A percentile compares a stretch with the other conserved stretches of the same genome.
These are phyloP conservation scores for Fusarium haematococcum DNA, from an alignment of 2,329 filamentous ascomycete genomes.

Conservation along the genomic window DNA sequence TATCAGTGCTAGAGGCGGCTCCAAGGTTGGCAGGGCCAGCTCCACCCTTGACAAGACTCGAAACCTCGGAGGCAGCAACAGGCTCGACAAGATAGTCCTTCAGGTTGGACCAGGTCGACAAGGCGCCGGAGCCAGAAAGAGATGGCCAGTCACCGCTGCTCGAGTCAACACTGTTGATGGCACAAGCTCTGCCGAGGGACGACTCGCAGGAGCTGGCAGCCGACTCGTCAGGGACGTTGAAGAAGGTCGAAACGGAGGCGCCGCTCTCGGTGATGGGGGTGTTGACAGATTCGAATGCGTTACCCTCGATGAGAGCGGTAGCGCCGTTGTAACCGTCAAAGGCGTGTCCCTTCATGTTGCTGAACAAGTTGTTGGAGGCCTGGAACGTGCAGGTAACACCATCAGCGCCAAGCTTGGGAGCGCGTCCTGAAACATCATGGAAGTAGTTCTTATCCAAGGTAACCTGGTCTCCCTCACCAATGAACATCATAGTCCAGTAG, in stretches of 20 bases:
- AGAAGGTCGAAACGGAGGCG: slow-evolving; percentile 32
- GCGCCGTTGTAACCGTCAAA: slow-evolving; percentile 60
- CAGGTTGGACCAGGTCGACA: slow-evolving; percentile 6
- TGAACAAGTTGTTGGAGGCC: slow-evolving; percentile 45
- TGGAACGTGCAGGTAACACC: slow-evolving; percentile 39
- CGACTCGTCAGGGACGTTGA: slow-evolving; percentile 29
- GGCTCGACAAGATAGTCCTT: slow-evolving; percentile 41
- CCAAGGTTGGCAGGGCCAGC: slow-evolving; percentile 43
- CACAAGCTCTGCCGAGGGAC: slow-evolving; percentile 39
- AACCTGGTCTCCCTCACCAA: slow-evolving; percentile 43
- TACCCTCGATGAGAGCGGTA: slow-evolving; percentile 43
- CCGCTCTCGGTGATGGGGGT: slow-evolving; percentile 50
- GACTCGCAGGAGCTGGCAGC: slow-evolving; percentile 34
- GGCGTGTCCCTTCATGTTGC: slow-evolving; percentile 55
- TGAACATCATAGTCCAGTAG: slow-evolving; percentile 50
- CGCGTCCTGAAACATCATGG: slow-evolving; percentile 44
- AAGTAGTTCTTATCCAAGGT: slow-evolving; percentile 45
- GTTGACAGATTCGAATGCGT: slow-evolving; percentile 44
- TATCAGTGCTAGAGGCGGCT: slow-evolving; percentile 9
- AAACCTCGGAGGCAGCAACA: slow-evolving; percentile 41
- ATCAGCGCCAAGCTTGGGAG: slow-evolving; percentile 47
- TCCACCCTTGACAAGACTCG: slow-evolving; percentile 36
- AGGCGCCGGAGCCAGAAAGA: slow-evolving; percentile 32
- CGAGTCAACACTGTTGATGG: slow-evolving; percentile 30
- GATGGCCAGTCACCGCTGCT: slow-evolving; percentile 41